Percentiles rank a stretch among this genome's conserved stretches.
Conservation (phyloP, 306 rosid species). For the Lathyrus sativus region DNA sequence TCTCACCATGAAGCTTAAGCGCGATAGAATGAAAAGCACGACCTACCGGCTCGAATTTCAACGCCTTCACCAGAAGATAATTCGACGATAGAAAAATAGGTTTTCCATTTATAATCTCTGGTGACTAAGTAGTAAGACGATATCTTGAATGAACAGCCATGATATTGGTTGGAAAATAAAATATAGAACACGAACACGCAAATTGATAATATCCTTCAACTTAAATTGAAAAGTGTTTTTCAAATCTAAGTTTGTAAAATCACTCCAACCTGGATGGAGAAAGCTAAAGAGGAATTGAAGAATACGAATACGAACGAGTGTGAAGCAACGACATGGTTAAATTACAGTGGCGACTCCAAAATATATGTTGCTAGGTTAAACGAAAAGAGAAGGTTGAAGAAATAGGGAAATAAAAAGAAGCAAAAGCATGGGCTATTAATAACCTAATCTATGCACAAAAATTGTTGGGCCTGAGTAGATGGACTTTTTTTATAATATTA, state of each 20-base stretch:
- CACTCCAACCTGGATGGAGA: conserved; percentile 22
- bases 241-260: background rate
- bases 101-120: conserved; percentile 81
- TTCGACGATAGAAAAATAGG: conserved; percentile 81
- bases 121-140: conserved; percentile 62
- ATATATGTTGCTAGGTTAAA: no score
- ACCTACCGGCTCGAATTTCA: conserved; percentile 83
- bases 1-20: conserved; percentile 68
- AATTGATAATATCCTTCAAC: conserved; percentile 26
- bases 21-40: conserved; percentile 81
- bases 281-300: no score
- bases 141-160: conserved; percentile 57
- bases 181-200: background rate
- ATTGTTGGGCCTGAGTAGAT: no score
- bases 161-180: conserved; percentile 29
- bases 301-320: no score
- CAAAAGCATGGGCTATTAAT: no score
- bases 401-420: no score
- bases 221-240: conserved; percentile 8
- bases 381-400: no score
- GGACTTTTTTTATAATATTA: no score
- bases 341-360: no score
- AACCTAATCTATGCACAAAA: no score
- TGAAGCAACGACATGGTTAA: no score
- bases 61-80: conserved; percentile 76